Conservation (phyloP, 2,329 filamentous ascomycete genomes). For the Ilyonectria sp. region DNA sequence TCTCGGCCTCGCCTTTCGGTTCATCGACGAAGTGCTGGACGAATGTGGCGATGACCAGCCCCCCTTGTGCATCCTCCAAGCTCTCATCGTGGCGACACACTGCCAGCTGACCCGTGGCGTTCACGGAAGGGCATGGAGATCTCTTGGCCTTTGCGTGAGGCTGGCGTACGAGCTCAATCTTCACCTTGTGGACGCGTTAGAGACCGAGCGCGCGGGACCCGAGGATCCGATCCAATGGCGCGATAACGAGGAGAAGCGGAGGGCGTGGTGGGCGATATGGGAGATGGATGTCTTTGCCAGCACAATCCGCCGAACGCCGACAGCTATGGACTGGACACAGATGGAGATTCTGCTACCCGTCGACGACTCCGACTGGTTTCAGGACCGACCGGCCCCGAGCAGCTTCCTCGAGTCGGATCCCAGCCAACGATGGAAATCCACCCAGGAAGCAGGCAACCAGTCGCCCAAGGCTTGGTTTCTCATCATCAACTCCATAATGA, state of each 20-base stretch:
- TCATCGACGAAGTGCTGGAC: constrained; percentile 49
- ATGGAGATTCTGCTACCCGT: constrained; percentile 55
- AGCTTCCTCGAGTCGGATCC: constrained; percentile 51
- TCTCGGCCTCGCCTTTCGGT: constrained; percentile 40
- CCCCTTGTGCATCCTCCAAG: constrained; percentile 54
- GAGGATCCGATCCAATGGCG: constrained; percentile 34
- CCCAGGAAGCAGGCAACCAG: constrained; percentile 50
- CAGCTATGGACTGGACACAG: constrained; percentile 54
- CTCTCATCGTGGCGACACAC: constrained; percentile 52
- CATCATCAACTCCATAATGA: constrained; percentile 57
- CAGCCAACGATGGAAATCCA: constrained; percentile 50
- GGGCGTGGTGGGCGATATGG: constrained; percentile 59
- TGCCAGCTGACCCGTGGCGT: constrained; percentile 55
- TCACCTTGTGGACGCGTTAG: constrained; percentile 46
- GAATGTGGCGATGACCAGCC: constrained; percentile 52
- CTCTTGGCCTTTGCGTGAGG: constrained; percentile 48
- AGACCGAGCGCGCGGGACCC: background rate
- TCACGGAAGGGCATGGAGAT: constrained; percentile 54
- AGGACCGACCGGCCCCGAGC: constrained; percentile 42
- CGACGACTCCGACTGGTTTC: constrained; percentile 54
- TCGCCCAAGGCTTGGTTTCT: constrained; percentile 57
- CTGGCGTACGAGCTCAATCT: constrained; percentile 54
- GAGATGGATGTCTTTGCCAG: constrained; percentile 60
- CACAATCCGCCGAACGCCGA: constrained; percentile 55
- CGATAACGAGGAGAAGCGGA: constrained; percentile 54